Evolutionary conservation across 257 asterid genomes (phyloP).

Genomic region (Salvia rosmarinus): DNA sequence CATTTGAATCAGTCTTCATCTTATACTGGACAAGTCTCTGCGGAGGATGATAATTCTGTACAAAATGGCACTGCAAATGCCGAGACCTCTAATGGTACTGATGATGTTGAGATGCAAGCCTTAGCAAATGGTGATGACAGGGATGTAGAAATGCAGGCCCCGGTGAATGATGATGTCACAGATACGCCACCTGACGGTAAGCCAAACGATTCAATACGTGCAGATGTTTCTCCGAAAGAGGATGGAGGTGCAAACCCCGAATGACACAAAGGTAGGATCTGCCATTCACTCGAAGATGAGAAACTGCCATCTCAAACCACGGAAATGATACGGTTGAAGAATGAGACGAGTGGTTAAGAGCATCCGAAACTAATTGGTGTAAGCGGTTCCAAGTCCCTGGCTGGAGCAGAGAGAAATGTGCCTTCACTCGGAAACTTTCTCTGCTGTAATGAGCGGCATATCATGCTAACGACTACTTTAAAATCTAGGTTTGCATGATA

Average conservation of each 20-base stretch:
- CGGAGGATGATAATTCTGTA: slow-evolving; percentile 40
- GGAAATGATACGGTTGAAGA: background rate
- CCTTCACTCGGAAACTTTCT: background rate
- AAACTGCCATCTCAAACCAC: background rate
- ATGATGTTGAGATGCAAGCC: slow-evolving; percentile 43
- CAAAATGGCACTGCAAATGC: slow-evolving; percentile 42
- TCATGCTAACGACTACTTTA: background rate
- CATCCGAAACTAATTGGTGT: background rate
- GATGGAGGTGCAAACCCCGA: slow-evolving; percentile 30
- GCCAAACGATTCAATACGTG: slow-evolving; percentile 33
- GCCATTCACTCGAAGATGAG: background rate
- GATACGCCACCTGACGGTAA: slow-evolving; percentile 37
- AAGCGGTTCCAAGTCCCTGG: background rate
- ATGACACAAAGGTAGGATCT: background rate
- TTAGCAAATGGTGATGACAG: slow-evolving; percentile 39
- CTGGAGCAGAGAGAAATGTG: background rate
- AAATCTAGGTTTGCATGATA: background rate
- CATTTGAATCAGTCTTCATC: slow-evolving; percentile 46
- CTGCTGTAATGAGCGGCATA: background rate
- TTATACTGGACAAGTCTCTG: slow-evolving; percentile 41
- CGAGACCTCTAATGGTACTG: slow-evolving; percentile 29
- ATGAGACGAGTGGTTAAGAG: background rate
- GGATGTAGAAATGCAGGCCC: slow-evolving; percentile 39
- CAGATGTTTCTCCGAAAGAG: slow-evolving; percentile 36
- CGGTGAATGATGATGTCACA: slow-evolving; percentile 40